Evolutionary conservation across 106 monocot species (phyloP).

Genomic region (Dendrobium officinale): DNA sequence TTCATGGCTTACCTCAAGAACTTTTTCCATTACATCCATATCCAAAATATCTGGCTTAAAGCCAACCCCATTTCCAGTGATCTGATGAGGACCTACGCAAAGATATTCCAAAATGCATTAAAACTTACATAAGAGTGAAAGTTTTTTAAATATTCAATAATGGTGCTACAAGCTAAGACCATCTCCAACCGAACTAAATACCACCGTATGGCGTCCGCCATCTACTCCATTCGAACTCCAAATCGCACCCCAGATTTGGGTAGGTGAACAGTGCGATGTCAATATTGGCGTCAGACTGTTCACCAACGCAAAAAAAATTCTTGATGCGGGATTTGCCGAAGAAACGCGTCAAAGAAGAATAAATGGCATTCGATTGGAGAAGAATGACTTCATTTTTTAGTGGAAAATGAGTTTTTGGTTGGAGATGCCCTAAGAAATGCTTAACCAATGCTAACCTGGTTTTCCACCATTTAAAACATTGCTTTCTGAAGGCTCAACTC

Average conservation of each 20-base stretch:
- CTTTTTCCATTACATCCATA: slow-evolving; percentile 96
- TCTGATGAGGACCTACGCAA: slow-evolving; percentile 68
- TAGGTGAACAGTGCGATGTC: too few relatives aligned
- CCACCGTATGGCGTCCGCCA: too few relatives aligned
- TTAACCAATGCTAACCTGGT: slow-evolving; percentile 44
- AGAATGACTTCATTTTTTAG: too few relatives aligned
- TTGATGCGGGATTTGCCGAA: too few relatives aligned
- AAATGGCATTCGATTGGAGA: too few relatives aligned
- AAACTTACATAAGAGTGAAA: not conserved
- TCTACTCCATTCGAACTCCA: too few relatives aligned
- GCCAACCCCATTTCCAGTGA: slow-evolving; percentile 95
- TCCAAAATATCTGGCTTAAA: slow-evolving; percentile 90
- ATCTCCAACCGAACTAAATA: too few relatives aligned
- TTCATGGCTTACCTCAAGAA: slow-evolving; percentile 53
- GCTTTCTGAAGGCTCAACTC: slow-evolving; percentile 93
- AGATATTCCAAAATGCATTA: not conserved
- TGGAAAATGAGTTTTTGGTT: too few relatives aligned
- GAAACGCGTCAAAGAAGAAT: too few relatives aligned
- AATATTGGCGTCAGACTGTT: too few relatives aligned
- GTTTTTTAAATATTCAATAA: not conserved
- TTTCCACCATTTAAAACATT: slow-evolving; percentile 93
- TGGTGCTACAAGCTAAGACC: not conserved
- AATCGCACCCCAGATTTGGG: too few relatives aligned
- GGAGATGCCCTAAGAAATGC: not conserved
- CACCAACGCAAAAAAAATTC: too few relatives aligned